Percentiles rank a stretch among this genome's conserved stretches.
phyloP scores from a whole-genome alignment of 176 grass and related monocot genomes.

The Luzula sylvatica region DNA sequence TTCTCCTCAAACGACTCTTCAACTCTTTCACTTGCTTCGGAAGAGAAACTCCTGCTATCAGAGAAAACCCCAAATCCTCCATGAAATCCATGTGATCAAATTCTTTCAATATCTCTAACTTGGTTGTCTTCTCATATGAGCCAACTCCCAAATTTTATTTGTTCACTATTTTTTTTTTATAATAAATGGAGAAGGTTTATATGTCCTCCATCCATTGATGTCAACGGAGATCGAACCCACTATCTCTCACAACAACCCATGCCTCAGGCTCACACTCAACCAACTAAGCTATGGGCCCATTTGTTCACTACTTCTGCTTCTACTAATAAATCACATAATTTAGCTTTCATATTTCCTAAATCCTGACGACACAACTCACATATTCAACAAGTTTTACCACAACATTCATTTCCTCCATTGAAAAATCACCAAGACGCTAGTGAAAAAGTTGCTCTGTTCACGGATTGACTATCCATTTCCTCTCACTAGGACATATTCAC shows the following conservation, averaged over 20 bases:
- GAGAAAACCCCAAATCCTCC: constrained; percentile 27
- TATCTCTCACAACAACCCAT: no score
- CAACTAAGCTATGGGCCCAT: no score
- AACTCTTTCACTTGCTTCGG: constrained; percentile 9
- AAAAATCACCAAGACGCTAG: no score
- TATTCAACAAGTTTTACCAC: constrained; percentile 45
- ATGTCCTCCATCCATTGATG: no score
- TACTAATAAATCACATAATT: background rate
- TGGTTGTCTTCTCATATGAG: background rate
- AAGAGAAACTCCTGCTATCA: constrained; percentile 37
- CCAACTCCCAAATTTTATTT: no score
- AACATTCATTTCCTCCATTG: constrained; percentile 51
- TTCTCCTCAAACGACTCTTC: background rate
- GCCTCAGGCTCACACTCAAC: no score
- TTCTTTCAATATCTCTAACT: constrained; percentile 13
- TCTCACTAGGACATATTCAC: constrained; percentile 4
- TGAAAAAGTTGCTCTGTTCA: constrained; percentile 40
- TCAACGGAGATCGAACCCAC: no score
- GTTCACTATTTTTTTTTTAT: no score
- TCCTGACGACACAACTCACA: constrained; percentile 32
- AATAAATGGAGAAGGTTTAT: no score
- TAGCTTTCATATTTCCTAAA: background rate
- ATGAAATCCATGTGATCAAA: constrained; percentile 9
- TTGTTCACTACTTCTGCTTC: constrained; percentile 10
- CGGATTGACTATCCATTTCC: constrained; percentile 4